Percentiles rank a stretch among this genome's conserved stretches.
These are phyloP conservation scores for Amphirosellinia nigrospora DNA, from an alignment of 495 filamentous ascomycete species.

Conservation along the genomic window DNA sequence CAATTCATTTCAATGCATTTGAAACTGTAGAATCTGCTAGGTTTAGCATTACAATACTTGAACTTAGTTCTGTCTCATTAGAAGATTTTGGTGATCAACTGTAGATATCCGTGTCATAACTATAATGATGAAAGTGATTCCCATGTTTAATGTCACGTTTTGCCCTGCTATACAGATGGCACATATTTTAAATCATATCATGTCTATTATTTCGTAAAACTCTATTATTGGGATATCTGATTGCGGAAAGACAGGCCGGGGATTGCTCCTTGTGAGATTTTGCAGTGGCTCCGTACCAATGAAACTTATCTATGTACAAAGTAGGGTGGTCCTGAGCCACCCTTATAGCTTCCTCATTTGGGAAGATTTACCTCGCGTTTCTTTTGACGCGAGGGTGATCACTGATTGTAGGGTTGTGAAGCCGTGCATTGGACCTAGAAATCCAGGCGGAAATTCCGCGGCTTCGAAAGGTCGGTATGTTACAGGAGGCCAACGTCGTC, in stretches of 20 bases:
- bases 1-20: not conserved
- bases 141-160: not conserved
- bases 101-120: not conserved
- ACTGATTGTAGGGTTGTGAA: not conserved
- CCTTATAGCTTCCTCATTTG: not conserved
- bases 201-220: slow-evolving; percentile 14
- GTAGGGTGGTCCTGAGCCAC: slow-evolving; percentile 11
- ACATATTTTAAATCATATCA: not conserved
- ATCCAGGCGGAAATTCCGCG: not conserved
- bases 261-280: slow-evolving; percentile 9
- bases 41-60: not conserved
- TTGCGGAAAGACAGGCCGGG: slow-evolving; percentile 8
- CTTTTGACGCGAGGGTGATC: not conserved
- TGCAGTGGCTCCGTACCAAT: slow-evolving; percentile 6
- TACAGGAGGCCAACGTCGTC: not conserved
- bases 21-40: not conserved
- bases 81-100: not conserved
- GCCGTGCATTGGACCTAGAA: not conserved
- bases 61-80: not conserved
- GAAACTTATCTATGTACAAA: slow-evolving; percentile 17
- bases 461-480: not conserved
- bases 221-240: slow-evolving; percentile 13
- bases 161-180: not conserved
- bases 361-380: not conserved
- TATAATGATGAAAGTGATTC: not conserved